Percentiles rank a stretch among this genome's conserved stretches.
Conservation (phyloP, 331 rosid genomes). For the Arachis monticola region DNA sequence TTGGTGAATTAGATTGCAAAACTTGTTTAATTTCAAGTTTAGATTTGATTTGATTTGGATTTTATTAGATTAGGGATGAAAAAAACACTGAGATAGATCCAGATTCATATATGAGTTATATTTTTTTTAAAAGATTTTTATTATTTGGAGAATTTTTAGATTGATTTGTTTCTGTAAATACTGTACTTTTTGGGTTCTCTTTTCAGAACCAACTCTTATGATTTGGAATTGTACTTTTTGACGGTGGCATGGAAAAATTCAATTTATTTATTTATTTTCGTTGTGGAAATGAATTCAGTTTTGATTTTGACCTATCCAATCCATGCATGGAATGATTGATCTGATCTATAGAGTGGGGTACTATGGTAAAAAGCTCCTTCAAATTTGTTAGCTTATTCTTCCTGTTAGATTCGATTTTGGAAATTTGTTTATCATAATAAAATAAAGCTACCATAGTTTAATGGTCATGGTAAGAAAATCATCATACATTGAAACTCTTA, state of each 20-base stretch:
- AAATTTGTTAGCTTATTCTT: too few relatives aligned
- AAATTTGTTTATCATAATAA: too few relatives aligned
- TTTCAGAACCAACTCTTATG: constrained; percentile 3
- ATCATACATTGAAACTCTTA: too few relatives aligned
- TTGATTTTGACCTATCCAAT: background rate
- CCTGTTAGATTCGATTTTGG: too few relatives aligned
- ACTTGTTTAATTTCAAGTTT: background rate
- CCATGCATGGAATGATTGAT: background rate
- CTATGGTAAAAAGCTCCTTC: too few relatives aligned
- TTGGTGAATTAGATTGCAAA: background rate
- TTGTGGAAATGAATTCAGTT: background rate
- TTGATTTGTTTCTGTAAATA: constrained; percentile 44
- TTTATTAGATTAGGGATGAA: background rate
- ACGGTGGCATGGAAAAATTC: constrained; percentile 28
- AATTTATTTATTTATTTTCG: constrained; percentile 36
- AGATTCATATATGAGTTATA: background rate
- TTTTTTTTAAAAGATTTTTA: background rate
- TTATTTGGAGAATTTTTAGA: background rate
- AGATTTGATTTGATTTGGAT: background rate
- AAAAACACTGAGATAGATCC: background rate
- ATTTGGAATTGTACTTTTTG: constrained; percentile 34
- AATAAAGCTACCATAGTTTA: too few relatives aligned
- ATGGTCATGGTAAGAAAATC: too few relatives aligned
- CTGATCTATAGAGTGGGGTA: background rate
- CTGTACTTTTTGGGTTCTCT: constrained; percentile 24